Evolutionary conservation across 2,329 filamentous ascomycete species (phyloP), one percentile per base, ranked within the genome.

Genomic region (Exophiala sp.): DNA sequence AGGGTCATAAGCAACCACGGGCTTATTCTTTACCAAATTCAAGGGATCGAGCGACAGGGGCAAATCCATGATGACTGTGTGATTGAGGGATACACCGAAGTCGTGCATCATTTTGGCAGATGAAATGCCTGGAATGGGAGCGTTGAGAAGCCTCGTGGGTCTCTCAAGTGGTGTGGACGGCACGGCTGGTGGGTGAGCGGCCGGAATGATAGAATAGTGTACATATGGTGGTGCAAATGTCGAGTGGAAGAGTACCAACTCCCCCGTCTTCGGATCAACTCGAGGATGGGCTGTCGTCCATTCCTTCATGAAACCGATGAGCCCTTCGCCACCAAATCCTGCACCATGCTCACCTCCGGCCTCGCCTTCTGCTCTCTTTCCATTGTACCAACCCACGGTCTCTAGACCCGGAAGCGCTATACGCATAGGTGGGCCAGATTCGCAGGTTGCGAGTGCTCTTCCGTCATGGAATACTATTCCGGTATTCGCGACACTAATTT

Each of bases 91-190:
- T 1, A 85, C 85, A 11, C 86, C 86, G 68, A 88, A 89, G 65
- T 89, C 86, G 64, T 89, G 86, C 84, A 89, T 89, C 78, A 89
- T 85, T 65, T 85, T 87, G 1, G 84, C 81, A 1, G 80, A 80
- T 3, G 73, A 72, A 21, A 88, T 75, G 0, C 85, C 84, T 0
- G 83, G 79, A 0, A 89, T 75, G 0, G 83, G 72, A 5, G 74
- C 69, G 58, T 82, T 82, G 52, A 86, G 70, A 44, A 73, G 61
- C 46, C 62, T 68, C 33, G 57, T 57, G 14, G 56, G 58, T 7
- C 52, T 53, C 4, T 60, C 61, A 1, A 58, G 50, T 20, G 67
- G 61, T 3, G 62, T 65, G 0, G 64, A 52, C 0, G 65, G 63
- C 29, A 35, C 65, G 59, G 5, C 72, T 54, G 43, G 75, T 66